Evolutionary conservation across 352 stramenopile genomes (phyloP), one percentile per base, ranked within the genome.

Genomic region (Phytophthora macrochlamydospora): DNA sequence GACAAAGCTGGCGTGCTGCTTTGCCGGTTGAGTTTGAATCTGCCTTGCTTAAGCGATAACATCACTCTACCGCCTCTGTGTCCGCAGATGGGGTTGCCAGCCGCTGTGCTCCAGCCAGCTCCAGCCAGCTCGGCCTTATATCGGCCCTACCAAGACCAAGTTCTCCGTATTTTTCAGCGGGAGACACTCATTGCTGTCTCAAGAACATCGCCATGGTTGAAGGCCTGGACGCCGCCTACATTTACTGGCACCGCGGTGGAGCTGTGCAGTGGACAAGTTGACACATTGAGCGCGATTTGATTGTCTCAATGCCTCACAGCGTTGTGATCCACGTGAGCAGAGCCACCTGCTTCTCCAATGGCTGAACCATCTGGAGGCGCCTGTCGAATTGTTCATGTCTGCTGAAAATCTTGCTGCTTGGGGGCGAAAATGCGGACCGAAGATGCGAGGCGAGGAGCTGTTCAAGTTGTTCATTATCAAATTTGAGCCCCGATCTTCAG

Each of bases 271-370:
- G 3, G 11, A 37, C 11, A 24, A 56, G 51, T 56, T 12, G 43
- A 58, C 45, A 58, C 62, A 54, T 58, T 68, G 61, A 45, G 56
- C 56, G 65, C 62, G 62, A 49, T 65, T 60, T 50, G 59, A 56
- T 56, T 66, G 62, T 70, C 56, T 65, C 42, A 69, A 65, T 69
- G 44, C 11, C 32, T 33, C 6, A 53, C 58, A 57, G 30, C 29
- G 35, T 7, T 60, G 62, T 13, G 32, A 57, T 52, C 60, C 53
- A 67, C 57, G 60, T 57, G 45, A 62, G 62, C 50, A 53, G 9
- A 40, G 44, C 9, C 62, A 70, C 62, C 49, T 70, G 62, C 56
- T 66, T 31, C 46, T 29, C 35, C 63, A 35, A 64, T 63, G 62
- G 54, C 62, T 69, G 62, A 69, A 64, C 46, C 62, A 64, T 45